These are phyloP conservation scores for Talaromyces thailandensis DNA, from an alignment of 495 filamentous ascomycete genomes.

Conservation along the genomic window DNA sequence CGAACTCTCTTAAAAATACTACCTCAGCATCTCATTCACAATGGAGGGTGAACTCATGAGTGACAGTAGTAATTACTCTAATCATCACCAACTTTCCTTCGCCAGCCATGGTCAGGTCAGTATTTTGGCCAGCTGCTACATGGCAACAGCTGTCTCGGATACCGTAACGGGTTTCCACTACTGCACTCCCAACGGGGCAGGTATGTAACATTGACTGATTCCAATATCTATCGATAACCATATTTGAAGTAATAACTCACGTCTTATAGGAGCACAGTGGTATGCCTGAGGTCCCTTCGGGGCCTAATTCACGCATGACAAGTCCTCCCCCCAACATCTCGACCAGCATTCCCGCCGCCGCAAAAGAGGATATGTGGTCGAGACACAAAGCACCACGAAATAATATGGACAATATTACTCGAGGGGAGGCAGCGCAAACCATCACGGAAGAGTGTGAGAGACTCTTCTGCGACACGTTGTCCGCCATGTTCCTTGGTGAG, in stretches of 20 bases:
- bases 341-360: slow-evolving; percentile 46
- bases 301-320: slow-evolving; percentile 64
- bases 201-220: slow-evolving; percentile 31
- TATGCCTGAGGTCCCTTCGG: slow-evolving; percentile 92
- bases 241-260: neutral
- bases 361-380: slow-evolving; percentile 37
- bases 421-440: slow-evolving; percentile 82
- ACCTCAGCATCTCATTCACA: slow-evolving; percentile 7
- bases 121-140: slow-evolving; percentile 82
- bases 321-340: slow-evolving; percentile 75
- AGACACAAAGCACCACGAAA: slow-evolving; percentile 27
- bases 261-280: slow-evolving; percentile 71
- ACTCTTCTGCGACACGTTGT: slow-evolving; percentile 95
- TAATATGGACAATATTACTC: slow-evolving; percentile 25
- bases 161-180: slow-evolving; percentile 81
- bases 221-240: neutral
- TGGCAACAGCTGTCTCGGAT: slow-evolving; percentile 42
- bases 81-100: slow-evolving; percentile 39
- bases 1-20: neutral
- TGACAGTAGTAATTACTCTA: slow-evolving; percentile 58
- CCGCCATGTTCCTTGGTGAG: slow-evolving; percentile 91
- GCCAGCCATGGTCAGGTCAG: slow-evolving; percentile 45
- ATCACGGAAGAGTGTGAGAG: slow-evolving; percentile 99
- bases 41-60: slow-evolving; percentile 54
- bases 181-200: slow-evolving; percentile 78